These are phyloP conservation scores for Oryza officinalis DNA, from an alignment of 176 grass and related monocot genomes.

Conservation along the genomic window DNA sequence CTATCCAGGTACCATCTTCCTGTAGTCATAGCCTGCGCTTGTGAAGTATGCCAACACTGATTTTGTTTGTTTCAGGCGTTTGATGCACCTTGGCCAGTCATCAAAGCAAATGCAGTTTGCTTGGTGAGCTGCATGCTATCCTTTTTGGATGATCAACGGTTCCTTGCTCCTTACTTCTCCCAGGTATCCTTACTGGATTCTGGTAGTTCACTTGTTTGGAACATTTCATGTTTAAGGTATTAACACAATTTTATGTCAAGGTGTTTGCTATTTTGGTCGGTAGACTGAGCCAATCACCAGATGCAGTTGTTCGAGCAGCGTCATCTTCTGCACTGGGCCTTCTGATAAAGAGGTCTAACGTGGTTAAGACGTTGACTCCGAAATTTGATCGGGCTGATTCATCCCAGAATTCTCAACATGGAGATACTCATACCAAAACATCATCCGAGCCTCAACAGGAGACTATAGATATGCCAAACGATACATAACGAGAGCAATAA, in stretches of 20 bases:
- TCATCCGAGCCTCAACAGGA: constrained; percentile 45
- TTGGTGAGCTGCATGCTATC: constrained; percentile 85
- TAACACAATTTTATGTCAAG: constrained; percentile 46
- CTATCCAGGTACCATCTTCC: constrained; percentile 76
- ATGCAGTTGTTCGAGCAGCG: constrained; percentile 74
- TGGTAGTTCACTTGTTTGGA: constrained; percentile 25
- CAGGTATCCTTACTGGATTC: constrained; percentile 58
- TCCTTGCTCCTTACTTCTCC: constrained; percentile 84
- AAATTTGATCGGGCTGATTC: constrained; percentile 58
- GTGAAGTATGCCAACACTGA: constrained; percentile 9
- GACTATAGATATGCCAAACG: constrained; percentile 12
- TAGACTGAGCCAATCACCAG: constrained; percentile 76
- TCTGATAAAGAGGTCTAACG: constrained; percentile 77
- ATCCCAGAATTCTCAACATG: constrained; percentile 44
- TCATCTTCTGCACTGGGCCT: constrained; percentile 80
- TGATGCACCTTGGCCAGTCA: constrained; percentile 90
- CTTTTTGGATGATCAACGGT: constrained; percentile 84
- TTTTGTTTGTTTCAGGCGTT: constrained; percentile 73
- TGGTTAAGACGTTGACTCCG: constrained; percentile 51
- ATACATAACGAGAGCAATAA: constrained; percentile 33
- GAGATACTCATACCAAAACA: constrained; percentile 37
- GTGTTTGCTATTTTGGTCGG: constrained; percentile 77
- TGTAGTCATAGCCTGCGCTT: constrained; percentile 2
- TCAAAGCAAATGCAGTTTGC: constrained; percentile 94
- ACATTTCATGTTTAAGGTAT: not conserved